Evolutionary conservation across 139 green algal genomes (phyloP), one percentile per base, ranked within the genome.

Genomic region (Asterochloris erici): DNA sequence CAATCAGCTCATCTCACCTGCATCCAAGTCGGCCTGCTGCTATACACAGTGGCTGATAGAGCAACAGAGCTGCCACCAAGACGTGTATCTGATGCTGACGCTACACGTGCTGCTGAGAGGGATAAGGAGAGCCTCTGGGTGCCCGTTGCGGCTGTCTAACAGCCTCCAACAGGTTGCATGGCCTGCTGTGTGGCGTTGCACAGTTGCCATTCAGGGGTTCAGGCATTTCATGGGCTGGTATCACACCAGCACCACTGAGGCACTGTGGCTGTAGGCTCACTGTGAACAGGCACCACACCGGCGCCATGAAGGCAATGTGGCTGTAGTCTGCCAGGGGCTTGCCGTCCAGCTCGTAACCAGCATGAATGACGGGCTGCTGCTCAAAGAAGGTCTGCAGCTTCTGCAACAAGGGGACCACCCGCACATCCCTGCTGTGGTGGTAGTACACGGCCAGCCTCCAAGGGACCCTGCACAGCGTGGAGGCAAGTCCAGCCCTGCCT

Each of bases 261-360:
- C 14, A 73, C 24, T 14, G 60, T 19, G 2, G 24, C n/a, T 77
- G n/a, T 21, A 60, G 16, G 13, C 69, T 23, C 27, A 84, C 80
- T 71, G 79, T 79, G 80, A 79, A 84, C 0, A 84, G 80, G 64
- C 71, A 84, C 69, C 71, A 84, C 9, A 84, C 80, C 12, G 80
- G 80, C 24, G 80, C 80, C 2, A 38, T 64, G n/a, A 84, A 84
- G n/a, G 60, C 63, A 0, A 84, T 68, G 80, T 84, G 38, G 71
- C 54, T 73, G 61, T 66, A 84, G n/a, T 61, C 63, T 21, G 62
- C 80, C 71, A 84, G 62, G 4, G 61, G 64, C 38, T 24, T 73
- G 61, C 80, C 80, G 61, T 84, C 80, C 80, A 84, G 71, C n/a
- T 61, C 73, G 80, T 84, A 84, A 0, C 80, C 80, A 26, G 80